Conservation (phyloP, 352 stramenopile species). For the Phytophthora aleatoria region DNA sequence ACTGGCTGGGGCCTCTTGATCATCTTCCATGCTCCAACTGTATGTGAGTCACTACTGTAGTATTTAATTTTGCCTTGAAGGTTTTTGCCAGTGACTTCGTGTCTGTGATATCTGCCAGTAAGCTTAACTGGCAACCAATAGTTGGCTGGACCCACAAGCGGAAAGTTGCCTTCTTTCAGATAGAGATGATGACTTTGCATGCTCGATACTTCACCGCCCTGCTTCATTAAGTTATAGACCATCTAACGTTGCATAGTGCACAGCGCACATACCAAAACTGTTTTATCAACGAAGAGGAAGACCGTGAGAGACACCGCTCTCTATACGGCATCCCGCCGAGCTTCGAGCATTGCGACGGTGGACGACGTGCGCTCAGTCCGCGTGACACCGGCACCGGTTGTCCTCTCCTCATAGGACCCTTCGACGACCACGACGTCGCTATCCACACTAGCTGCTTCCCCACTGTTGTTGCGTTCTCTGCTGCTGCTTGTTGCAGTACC, state of each 20-base stretch:
- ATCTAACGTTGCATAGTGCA: conserved; percentile 8
- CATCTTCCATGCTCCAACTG: not conserved
- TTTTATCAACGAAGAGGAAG: conserved; percentile 12
- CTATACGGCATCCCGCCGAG: conserved; percentile 20
- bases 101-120: too few species aligned
- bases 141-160: too few species aligned
- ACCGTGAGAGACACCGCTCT: not conserved
- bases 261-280: conserved; percentile 8
- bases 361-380: conserved; percentile 16
- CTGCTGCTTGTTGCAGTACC: not conserved
- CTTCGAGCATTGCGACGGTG: conserved; percentile 28
- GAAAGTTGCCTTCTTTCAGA: too few species aligned
- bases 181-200: too few species aligned
- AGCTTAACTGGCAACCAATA: too few species aligned
- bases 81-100: too few species aligned
- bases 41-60: not conserved
- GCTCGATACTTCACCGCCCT: not conserved
- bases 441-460: conserved; percentile 9
- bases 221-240: conserved; percentile 34
- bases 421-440: conserved; percentile 23
- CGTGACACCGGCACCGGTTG: conserved; percentile 9
- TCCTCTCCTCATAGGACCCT: conserved; percentile 27
- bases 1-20: not conserved
- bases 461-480: conserved; percentile 14
- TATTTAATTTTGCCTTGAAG: too few species aligned